Percentiles rank a stretch among this genome's conserved stretches.
phyloP scores from a whole-genome alignment of 2,329 filamentous ascomycete species.

The Pleomassaria siparia region DNA sequence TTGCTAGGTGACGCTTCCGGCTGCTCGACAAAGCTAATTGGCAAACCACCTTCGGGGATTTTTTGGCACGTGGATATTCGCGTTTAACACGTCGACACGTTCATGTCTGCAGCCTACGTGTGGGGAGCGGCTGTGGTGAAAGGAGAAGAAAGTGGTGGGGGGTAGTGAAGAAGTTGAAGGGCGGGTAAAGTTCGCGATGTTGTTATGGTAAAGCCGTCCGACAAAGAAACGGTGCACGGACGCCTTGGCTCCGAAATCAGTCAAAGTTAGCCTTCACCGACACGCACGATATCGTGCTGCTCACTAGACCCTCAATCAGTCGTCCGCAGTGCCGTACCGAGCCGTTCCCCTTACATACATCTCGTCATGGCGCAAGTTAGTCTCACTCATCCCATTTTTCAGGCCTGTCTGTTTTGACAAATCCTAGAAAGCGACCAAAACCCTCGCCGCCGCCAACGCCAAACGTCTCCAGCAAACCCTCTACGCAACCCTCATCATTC shows the following conservation, averaged over 20 bases:
- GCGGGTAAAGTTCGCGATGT: background rate
- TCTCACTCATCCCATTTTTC: background rate
- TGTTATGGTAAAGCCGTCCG: background rate
- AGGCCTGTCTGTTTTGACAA: background rate
- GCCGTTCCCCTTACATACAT: background rate
- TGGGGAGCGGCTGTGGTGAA: background rate
- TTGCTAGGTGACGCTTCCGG: conserved; percentile 38
- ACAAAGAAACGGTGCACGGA: conserved; percentile 4
- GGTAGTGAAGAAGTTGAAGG: background rate
- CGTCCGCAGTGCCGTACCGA: background rate
- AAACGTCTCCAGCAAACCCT: conserved; percentile 79
- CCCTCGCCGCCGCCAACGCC: conserved; percentile 76
- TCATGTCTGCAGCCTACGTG: background rate
- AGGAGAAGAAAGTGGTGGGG: background rate
- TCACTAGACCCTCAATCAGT: background rate
- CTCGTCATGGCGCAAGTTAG: conserved; percentile 27
- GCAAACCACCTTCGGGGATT: conserved; percentile 23
- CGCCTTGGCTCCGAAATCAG: background rate
- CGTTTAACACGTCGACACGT: background rate
- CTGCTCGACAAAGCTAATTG: conserved; percentile 43
- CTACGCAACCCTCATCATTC: conserved; percentile 70
- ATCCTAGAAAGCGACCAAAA: conserved; percentile 54
- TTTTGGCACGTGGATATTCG: background rate
- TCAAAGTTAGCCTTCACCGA: background rate
- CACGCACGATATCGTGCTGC: background rate